Evolutionary conservation across 2,329 filamentous ascomycete species (phyloP), one percentile per base, ranked within the genome.

Genomic region (Onygenales sp.): DNA sequence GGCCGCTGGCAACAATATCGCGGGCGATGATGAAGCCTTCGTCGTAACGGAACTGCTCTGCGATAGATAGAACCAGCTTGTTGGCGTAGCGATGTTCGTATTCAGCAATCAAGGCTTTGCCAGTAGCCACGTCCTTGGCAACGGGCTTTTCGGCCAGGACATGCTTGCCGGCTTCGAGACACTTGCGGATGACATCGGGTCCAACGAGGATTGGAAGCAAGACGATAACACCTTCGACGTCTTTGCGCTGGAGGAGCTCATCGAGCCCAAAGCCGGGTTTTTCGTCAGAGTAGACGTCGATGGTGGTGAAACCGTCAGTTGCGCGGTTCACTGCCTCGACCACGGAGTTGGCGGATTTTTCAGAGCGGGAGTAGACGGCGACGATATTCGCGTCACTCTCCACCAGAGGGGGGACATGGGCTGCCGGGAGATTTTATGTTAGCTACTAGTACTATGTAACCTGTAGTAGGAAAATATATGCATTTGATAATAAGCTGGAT

Each of bases 61-160:
- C 80, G 2, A 83, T 72, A 14, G 66, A 69, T 69, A 75, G 78
- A 32, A 69, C 70, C 4, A 68, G 60, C 50, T 69, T 70, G 50
- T 63, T 61, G 52, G 71, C 67, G 14, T 74, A 70, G 50, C 72
- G 72, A 38, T 64, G 59, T 8, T 69, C 59, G 59, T 80, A 80
- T 74, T 77, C 81, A 13, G 71, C 54, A 33, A 82, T 58, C 41
- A 83, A 69, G 14, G 75, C 72, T 4, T 66, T 65, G 0, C 78
- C 80, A 0, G 76, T 75, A 1, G 69, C 65, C 5, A 82, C 61
- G 60, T 82, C 78, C 60, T 79, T 76, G 2, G 75, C 77, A 36
- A 80, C 76, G n/a, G 78, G 78, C 60, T 80, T 81, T 60, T 81
- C 78, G 13, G 76, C 77, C 0, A 81, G 67, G 11, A 81, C 78